Percentiles rank a stretch among this genome's conserved stretches.
Evolutionary conservation across 2,329 filamentous ascomycete species (phyloP).

Genomic region (Mariannaea sp.): DNA sequence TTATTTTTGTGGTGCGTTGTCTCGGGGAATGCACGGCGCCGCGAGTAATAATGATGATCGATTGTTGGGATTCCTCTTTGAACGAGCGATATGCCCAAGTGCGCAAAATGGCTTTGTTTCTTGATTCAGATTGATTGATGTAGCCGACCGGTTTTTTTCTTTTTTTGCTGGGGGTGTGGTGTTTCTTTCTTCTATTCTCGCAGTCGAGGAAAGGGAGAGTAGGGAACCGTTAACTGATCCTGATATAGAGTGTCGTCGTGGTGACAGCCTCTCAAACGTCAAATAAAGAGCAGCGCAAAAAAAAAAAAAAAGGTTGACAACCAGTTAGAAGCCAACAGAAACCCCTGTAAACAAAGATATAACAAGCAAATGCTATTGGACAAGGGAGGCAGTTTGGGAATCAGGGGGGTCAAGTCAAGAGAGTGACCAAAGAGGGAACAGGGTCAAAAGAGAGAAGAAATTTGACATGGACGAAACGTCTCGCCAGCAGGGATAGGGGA

Average conservation of each 20-base stretch:
- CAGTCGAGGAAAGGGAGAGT: too few species aligned
- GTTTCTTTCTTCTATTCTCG: too few species aligned
- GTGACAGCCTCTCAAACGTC: background rate
- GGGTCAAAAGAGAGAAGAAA: background rate
- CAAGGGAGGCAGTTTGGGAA: constrained; percentile 26
- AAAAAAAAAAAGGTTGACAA: constrained; percentile 21
- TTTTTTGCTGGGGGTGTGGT: background rate
- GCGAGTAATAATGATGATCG: constrained; percentile 2
- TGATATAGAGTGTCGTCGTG: background rate
- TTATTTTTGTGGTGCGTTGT: constrained; percentile 11
- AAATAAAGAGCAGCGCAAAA: constrained; percentile 1
- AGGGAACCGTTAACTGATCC: too few species aligned
- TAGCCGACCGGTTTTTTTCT: background rate
- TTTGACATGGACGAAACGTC: too few species aligned
- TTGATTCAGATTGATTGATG: background rate
- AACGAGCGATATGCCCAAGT: background rate
- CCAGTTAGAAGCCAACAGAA: constrained; percentile 25
- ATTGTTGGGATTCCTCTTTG: background rate
- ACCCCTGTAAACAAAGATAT: constrained; percentile 31
- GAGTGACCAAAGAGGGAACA: constrained; percentile 9
- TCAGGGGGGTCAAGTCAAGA: constrained; percentile 17
- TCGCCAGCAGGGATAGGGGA: constrained; percentile 2
- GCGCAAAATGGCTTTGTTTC: background rate
- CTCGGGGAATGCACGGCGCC: constrained; percentile 12
- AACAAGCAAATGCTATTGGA: too few species aligned